Evolutionary conservation across 176 grass and related monocot genomes (phyloP).

Genomic region (Elymus sibiricus): DNA sequence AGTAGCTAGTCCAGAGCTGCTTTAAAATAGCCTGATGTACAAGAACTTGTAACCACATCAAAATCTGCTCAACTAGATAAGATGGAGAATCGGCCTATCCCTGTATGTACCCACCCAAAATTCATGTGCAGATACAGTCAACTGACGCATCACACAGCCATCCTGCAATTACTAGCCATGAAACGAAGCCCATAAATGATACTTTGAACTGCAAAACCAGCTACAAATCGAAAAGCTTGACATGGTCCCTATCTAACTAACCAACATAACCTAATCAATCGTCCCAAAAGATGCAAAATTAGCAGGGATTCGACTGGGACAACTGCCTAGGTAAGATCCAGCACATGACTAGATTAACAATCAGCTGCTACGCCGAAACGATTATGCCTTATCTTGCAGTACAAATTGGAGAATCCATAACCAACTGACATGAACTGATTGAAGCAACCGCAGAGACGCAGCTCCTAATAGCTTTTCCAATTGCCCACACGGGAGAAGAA

Average conservation of each 20-base stretch:
- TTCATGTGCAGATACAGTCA: neutral
- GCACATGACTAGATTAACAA: neutral
- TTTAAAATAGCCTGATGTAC: neutral
- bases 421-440: neutral
- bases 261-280: neutral
- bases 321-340: neutral
- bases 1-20: neutral
- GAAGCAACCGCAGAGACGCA: neutral
- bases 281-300: neutral
- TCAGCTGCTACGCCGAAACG: neutral
- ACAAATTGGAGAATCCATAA: neutral
- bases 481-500: neutral
- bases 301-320: neutral
- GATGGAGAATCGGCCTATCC: neutral
- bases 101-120: neutral
- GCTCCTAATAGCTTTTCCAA: neutral
- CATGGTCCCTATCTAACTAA: neutral
- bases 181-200: neutral
- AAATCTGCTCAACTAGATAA: neutral
- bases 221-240: slow-evolving; percentile 3
- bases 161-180: neutral
- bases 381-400: neutral
- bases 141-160: neutral
- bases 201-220: neutral
- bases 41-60: neutral